Evolutionary conservation across 306 rosid species (phyloP).

Genomic region (Rubus idaeus): DNA sequence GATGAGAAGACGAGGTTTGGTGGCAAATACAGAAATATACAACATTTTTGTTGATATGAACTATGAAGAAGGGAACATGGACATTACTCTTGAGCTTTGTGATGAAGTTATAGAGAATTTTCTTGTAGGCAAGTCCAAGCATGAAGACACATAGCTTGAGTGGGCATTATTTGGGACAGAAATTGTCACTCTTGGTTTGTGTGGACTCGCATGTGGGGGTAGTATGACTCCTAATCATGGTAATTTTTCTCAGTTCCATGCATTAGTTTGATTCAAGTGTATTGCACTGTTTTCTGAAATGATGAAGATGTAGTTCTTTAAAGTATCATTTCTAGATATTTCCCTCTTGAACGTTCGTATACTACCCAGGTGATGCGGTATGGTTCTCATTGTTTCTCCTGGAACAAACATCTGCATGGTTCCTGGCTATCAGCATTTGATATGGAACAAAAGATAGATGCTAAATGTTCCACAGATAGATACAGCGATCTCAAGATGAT

Average conservation of each 20-base stretch:
- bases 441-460: not conserved
- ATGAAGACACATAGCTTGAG: conserved; percentile 28
- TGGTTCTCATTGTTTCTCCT: not conserved
- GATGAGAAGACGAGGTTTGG: conserved; percentile 74
- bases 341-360: not conserved
- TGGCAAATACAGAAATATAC: conserved; percentile 70
- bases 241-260: not conserved
- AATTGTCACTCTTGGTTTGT: conserved; percentile 13
- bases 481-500: not conserved
- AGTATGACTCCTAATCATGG: not conserved
- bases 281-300: not conserved
- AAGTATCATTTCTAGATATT: not conserved
- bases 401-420: not conserved
- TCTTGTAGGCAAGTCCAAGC: conserved; percentile 39
- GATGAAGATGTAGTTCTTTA: not conserved
- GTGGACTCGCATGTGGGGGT: conserved; percentile 1
- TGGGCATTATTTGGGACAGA: conserved; percentile 1
- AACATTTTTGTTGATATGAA: conserved; percentile 70
- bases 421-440: not conserved
- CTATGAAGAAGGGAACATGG: conserved; percentile 79
- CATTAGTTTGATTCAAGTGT: not conserved
- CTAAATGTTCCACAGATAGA: not conserved
- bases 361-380: too few species aligned
- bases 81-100: conserved; percentile 70
- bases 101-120: conserved; percentile 84